Evolutionary conservation across 345 rosid genomes (phyloP).

Genomic region (Pistacia vera): DNA sequence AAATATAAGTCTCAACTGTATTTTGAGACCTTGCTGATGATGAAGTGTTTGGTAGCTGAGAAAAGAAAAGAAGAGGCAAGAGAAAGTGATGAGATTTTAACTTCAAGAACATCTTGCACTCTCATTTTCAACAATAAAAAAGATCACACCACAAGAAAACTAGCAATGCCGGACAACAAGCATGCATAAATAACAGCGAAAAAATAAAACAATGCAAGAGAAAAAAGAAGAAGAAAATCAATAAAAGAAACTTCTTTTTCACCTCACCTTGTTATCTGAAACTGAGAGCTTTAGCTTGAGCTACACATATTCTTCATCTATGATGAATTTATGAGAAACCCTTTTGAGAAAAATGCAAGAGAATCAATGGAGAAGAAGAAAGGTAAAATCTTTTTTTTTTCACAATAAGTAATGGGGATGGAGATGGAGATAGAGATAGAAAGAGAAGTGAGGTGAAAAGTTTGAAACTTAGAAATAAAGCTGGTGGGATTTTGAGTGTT

Average conservation of each 20-base stretch:
- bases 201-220: not conserved
- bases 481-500: not conserved
- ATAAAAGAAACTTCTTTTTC: not conserved
- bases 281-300: not conserved
- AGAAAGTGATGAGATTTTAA: not conserved
- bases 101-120: too few species aligned
- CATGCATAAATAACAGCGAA: not conserved
- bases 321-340: not conserved
- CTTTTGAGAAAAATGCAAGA: not conserved
- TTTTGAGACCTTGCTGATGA: not conserved
- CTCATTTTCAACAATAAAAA: not conserved
- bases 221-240: not conserved
- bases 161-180: not conserved
- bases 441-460: not conserved
- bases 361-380: not conserved
- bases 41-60: slow-evolving; percentile 6
- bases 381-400: not conserved
- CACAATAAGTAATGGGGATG: not conserved
- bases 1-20: not conserved
- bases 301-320: not conserved
- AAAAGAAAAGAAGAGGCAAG: not conserved
- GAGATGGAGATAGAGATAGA: not conserved
- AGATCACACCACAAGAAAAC: not conserved
- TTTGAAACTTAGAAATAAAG: slow-evolving; percentile 39
- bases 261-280: slow-evolving; percentile 19